These are phyloP conservation scores for Aegilops speltoides DNA, from an alignment of 176 grass and related monocot genomes.

Conservation along the genomic window DNA sequence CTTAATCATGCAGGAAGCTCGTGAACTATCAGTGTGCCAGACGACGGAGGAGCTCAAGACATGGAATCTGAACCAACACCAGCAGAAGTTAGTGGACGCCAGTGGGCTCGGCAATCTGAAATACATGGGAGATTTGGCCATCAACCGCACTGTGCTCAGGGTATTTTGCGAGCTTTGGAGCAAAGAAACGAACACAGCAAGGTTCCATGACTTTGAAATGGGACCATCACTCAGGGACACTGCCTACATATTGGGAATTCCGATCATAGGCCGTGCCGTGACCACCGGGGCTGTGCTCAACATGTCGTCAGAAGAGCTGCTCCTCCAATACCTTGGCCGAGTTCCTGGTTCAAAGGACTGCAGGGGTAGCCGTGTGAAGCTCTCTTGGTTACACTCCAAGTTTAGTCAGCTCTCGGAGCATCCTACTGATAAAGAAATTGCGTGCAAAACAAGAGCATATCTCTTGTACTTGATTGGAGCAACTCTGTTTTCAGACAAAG, in stretches of 20 bases:
- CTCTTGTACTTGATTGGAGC: conserved; percentile 37
- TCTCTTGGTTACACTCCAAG: conserved; percentile 23
- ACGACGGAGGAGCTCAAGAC: neutral
- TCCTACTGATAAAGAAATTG: conserved; percentile 10
- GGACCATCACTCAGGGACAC: conserved; percentile 26
- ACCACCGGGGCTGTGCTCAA: conserved; percentile 5
- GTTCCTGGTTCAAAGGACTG: neutral
- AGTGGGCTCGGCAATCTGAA: conserved; percentile 25
- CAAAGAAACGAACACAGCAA: conserved; percentile 27
- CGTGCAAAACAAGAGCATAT: conserved; percentile 33
- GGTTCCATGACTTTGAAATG: conserved; percentile 35
- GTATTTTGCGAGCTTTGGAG: conserved; percentile 25
- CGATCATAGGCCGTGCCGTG: conserved; percentile 16
- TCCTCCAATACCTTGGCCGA: conserved; percentile 24
- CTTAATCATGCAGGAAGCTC: neutral
- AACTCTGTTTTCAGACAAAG: conserved; percentile 9
- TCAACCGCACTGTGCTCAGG: neutral
- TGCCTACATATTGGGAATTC: conserved; percentile 26
- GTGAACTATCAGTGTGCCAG: conserved; percentile 13
- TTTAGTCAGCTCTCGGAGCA: conserved; percentile 16
- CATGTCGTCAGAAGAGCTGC: neutral
- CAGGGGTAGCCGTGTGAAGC: conserved; percentile 15
- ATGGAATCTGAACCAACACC: conserved; percentile 28
- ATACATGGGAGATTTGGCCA: neutral
- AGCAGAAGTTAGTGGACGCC: conserved; percentile 17